phyloP scores from a whole-genome alignment of 768 basidiomycete genomes.

The Amyloporia xantha region DNA sequence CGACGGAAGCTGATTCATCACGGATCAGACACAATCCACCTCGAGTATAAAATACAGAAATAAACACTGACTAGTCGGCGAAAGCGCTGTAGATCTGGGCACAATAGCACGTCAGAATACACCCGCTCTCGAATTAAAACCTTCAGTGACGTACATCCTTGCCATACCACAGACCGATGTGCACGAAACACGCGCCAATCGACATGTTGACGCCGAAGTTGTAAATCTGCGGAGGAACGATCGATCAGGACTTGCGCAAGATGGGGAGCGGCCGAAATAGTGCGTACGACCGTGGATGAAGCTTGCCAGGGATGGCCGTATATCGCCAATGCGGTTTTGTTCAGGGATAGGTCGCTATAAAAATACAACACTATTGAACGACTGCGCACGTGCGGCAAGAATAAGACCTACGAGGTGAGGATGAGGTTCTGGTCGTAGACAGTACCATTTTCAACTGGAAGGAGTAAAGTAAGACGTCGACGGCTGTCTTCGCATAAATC shows the following conservation, averaged over 20 bases:
- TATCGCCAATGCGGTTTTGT: constrained; percentile 1
- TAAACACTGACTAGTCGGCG: neutral
- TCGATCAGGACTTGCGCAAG: constrained; percentile 2
- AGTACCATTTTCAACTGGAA: constrained; percentile 37
- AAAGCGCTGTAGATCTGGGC: neutral
- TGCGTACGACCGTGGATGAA: neutral
- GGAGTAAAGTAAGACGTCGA: no score
- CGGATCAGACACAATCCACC: no score
- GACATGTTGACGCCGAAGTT: constrained; percentile 6
- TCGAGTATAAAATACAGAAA: neutral
- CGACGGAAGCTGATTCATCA: neutral
- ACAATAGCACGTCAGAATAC: no score
- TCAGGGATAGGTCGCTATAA: neutral
- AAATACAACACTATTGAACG: no score
- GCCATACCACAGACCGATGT: constrained; percentile 5
- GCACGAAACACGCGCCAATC: constrained; percentile 3
- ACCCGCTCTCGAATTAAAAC: no score
- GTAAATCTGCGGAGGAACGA: constrained; percentile 4
- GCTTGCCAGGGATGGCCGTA: constrained; percentile 2
- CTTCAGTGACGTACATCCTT: neutral
- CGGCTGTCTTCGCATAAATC: no score
- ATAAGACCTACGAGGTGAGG: constrained; percentile 28
- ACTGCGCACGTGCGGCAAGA: no score
- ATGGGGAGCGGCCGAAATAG: neutral
- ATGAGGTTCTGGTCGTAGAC: constrained; percentile 48